These are phyloP conservation scores for Golubevia sp. DNA, from an alignment of 1,284 basidiomycete genomes.

Conservation along the genomic window DNA sequence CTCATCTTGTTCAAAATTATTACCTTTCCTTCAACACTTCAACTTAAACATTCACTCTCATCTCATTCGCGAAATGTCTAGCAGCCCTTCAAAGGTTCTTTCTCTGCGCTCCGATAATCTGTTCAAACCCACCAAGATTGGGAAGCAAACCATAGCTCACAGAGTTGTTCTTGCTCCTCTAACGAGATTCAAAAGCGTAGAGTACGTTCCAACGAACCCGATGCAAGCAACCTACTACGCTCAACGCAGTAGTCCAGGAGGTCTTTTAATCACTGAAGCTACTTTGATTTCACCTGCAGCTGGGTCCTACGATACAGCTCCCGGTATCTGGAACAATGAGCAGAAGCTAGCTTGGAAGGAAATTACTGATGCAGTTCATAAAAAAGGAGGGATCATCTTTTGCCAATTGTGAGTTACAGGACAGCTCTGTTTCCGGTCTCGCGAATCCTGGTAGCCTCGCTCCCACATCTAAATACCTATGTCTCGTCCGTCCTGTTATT, in stretches of 20 bases:
- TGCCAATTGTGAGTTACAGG: constrained; percentile 41
- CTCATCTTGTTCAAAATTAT: no score
- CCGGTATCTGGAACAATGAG: constrained; percentile 63
- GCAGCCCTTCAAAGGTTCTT: no score
- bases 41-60: no score
- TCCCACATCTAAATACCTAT: no score
- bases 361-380: constrained; percentile 63
- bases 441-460: no score
- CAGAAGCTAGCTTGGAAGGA: constrained; percentile 64
- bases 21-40: no score
- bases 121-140: not conserved
- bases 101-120: no score
- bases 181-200: not conserved
- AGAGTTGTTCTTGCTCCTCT: constrained; percentile 1
- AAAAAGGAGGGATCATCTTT: constrained; percentile 35
- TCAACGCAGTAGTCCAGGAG: not conserved
- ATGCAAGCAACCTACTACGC: not conserved
- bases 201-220: not conserved
- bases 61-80: no score
- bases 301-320: constrained; percentile 36
- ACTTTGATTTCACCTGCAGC: constrained; percentile 7
- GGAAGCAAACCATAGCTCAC: not conserved
- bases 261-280: constrained; percentile 14
- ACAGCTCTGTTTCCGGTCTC: no score
- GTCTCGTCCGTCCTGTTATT: no score